These are phyloP conservation scores for Mentha longifolia DNA, from an alignment of 257 asterid genomes.

Conservation along the genomic window DNA sequence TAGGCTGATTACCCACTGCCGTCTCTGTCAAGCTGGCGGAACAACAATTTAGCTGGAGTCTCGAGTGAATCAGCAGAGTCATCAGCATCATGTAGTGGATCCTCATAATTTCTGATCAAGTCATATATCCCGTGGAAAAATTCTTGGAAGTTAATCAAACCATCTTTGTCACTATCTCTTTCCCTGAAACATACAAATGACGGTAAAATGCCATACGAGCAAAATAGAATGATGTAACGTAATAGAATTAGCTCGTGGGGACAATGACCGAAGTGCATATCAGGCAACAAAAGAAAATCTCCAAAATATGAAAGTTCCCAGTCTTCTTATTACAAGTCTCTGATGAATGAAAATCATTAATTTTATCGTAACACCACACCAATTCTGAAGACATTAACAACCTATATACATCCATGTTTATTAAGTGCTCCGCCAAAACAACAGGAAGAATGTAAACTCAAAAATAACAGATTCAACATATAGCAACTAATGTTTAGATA, in stretches of 20 bases:
- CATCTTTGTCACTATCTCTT: slow-evolving; percentile 83
- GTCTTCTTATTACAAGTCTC: slow-evolving; percentile 7
- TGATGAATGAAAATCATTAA: slow-evolving; percentile 9
- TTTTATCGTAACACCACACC: slow-evolving; percentile 1
- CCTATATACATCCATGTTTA: neutral
- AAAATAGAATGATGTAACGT: neutral
- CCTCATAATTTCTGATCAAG: slow-evolving; percentile 75
- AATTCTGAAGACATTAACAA: neutral
- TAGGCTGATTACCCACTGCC: slow-evolving; percentile 68
- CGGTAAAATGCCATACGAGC: slow-evolving; percentile 5
- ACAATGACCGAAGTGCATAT: neutral
- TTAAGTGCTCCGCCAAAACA: slow-evolving; percentile 1
- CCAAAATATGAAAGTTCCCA: slow-evolving; percentile 3
- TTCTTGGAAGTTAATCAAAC: slow-evolving; percentile 77
- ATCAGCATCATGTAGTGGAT: slow-evolving; percentile 46
- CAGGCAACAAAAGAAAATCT: slow-evolving; percentile 12
- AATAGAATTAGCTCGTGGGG: slow-evolving; percentile 6
- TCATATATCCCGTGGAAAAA: slow-evolving; percentile 92
- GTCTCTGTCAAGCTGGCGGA: slow-evolving; percentile 79
- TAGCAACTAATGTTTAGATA: neutral
- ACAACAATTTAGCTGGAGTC: slow-evolving; percentile 75
- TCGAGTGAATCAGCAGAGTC: slow-evolving; percentile 52
- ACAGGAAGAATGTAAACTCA: slow-evolving; percentile 9
- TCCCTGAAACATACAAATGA: slow-evolving; percentile 56
- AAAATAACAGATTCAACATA: neutral